phyloP scores from a whole-genome alignment of 2,329 filamentous ascomycete genomes.

The Plenodomus biglobosus region DNA sequence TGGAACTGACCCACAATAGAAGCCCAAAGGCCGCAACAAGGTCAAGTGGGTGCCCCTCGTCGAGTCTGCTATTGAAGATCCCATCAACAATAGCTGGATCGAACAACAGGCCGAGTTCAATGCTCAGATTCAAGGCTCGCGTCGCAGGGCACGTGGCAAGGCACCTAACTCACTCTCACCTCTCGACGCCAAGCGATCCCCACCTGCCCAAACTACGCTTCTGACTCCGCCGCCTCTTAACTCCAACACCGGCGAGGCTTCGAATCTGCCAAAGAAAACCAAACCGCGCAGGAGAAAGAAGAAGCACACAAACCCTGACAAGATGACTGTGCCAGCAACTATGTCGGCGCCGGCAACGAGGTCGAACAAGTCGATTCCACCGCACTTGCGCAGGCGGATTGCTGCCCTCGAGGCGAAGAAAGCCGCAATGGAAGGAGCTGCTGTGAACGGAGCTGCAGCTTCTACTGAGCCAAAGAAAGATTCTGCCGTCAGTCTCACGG shows the following conservation, averaged over 20 bases:
- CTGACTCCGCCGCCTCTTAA: background rate
- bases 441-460: too few species aligned
- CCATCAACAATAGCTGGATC: background rate
- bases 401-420: slow-evolving; percentile 1
- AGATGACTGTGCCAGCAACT: slow-evolving; percentile 5
- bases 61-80: background rate
- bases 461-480: background rate
- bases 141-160: slow-evolving; percentile 4
- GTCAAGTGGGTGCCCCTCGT: slow-evolving; percentile 6
- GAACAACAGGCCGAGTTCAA: slow-evolving; percentile 7
- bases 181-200: slow-evolving; percentile 1
- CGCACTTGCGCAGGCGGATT: slow-evolving; percentile 25
- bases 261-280: background rate
- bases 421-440: background rate
- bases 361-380: slow-evolving; percentile 20
- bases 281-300: slow-evolving; percentile 1
- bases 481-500: slow-evolving; percentile 1
- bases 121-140: background rate
- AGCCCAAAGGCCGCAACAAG: slow-evolving; percentile 3
- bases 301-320: background rate
- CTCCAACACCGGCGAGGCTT: background rate
- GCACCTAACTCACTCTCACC: background rate
- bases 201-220: slow-evolving; percentile 2
- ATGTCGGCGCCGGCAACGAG: background rate
- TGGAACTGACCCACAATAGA: slow-evolving; percentile 11